phyloP scores from a whole-genome alignment of 257 asterid species.

The Nicotiana knightiana region DNA sequence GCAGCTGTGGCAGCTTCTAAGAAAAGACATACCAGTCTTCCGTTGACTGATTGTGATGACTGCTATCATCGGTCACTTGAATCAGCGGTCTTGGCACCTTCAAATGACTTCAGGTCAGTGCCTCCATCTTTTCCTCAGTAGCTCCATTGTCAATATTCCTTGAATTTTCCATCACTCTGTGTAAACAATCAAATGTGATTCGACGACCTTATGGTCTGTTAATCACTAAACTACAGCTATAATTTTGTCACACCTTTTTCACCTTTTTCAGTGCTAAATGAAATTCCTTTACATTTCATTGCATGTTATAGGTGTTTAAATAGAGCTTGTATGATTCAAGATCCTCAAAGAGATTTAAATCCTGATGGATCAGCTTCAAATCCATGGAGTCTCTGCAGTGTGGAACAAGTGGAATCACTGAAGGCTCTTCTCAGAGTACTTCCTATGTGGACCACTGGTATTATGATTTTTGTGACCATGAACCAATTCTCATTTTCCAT shows the following conservation, averaged over 20 bases:
- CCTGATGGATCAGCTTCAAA: slow-evolving; percentile 16
- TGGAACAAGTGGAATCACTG: slow-evolving; percentile 17
- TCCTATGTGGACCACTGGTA: slow-evolving; percentile 18
- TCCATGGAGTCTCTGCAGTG: slow-evolving; percentile 10
- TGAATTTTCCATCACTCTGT: background rate
- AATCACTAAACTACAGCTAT: background rate
- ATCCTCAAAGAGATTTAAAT: slow-evolving; percentile 12
- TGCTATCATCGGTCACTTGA: background rate
- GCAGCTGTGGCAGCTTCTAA: slow-evolving; percentile 18
- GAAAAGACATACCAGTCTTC: background rate
- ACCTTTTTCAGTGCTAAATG: background rate
- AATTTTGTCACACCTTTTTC: background rate
- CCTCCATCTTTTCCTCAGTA: background rate
- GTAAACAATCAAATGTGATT: background rate
- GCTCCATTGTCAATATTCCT: background rate
- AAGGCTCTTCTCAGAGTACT: slow-evolving; percentile 12
- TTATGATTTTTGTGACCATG: background rate
- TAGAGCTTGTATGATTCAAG: slow-evolving; percentile 14
- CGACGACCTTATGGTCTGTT: background rate
- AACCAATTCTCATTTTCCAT: background rate
- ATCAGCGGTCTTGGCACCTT: background rate
- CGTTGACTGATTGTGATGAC: background rate
- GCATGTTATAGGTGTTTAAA: slow-evolving; percentile 12
- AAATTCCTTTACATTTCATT: background rate
- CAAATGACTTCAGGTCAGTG: slow-evolving; percentile 11